phyloP scores from a whole-genome alignment of 2,329 filamentous ascomycete species.

The Talaromyces sp. region DNA sequence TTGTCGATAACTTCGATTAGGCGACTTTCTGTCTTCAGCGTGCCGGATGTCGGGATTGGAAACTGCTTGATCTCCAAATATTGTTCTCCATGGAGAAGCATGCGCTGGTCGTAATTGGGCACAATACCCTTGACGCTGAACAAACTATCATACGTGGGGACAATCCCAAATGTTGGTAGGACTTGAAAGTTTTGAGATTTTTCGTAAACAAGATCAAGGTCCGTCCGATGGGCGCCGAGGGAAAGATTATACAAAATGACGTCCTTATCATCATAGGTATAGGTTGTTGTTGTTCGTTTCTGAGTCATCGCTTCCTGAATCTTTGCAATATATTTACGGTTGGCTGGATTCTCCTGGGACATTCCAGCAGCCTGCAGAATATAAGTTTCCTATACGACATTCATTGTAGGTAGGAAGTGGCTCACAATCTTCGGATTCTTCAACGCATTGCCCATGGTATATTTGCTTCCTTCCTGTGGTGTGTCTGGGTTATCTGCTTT shows the following conservation, averaged over 20 bases:
- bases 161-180: constrained; percentile 89
- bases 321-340: constrained; percentile 82
- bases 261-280: constrained; percentile 80
- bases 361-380: no score
- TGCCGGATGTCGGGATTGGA: constrained; percentile 81
- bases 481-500: no score
- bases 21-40: constrained; percentile 69
- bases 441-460: no score
- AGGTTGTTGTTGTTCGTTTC: constrained; percentile 60
- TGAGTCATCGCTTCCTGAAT: constrained; percentile 68
- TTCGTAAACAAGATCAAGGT: constrained; percentile 86
- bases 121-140: constrained; percentile 79
- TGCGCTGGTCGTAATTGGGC: constrained; percentile 96
- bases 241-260: constrained; percentile 94
- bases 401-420: no score
- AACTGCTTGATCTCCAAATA: constrained; percentile 91
- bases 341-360: constrained; percentile 62
- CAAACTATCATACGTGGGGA: constrained; percentile 88
- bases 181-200: constrained; percentile 88
- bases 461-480: no score
- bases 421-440: no score
- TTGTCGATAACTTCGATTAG: constrained; percentile 96
- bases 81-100: constrained; percentile 97
- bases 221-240: constrained; percentile 82
- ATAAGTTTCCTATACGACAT: no score